A percentile compares a stretch with the other conserved stretches of the same genome.
phyloP scores from a whole-genome alignment of 345 rosid species.

The Tarenaya hassleriana region DNA sequence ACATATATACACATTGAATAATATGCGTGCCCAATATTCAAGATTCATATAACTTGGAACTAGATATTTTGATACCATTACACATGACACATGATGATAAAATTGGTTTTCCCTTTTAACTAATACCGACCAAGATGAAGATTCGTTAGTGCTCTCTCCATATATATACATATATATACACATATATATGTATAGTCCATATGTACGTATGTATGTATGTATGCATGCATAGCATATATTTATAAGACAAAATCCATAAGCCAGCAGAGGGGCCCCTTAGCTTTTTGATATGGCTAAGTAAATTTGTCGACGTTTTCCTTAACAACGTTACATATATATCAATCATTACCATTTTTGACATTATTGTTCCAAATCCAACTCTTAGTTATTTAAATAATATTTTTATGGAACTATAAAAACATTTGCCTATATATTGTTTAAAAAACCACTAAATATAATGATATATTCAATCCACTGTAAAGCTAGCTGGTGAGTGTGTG shows the following conservation, averaged over 20 bases:
- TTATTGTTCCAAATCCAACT: not conserved
- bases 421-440: too few species aligned
- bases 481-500: too few species aligned
- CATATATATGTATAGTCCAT: conserved; percentile 7
- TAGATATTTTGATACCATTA: not conserved
- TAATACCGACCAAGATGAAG: conserved; percentile 12
- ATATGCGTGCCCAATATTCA: too few species aligned
- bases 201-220: not conserved
- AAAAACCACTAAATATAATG: too few species aligned
- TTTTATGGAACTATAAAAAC: not conserved
- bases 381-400: conserved; percentile 3
- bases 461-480: too few species aligned
- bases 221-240: not conserved
- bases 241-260: not conserved
- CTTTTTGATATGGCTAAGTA: conserved; percentile 40
- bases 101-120: conserved; percentile 10
- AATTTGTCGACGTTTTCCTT: conserved; percentile 33
- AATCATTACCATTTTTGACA: conserved; percentile 29
- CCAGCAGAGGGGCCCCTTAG: conserved; percentile 25
- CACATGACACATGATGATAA: conserved; percentile 7
- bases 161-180: conserved; percentile 1
- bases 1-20: too few species aligned
- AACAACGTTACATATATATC: conserved; percentile 27
- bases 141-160: conserved; percentile 14
- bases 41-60: too few species aligned